Evolutionary conservation across 305 asterid genomes (phyloP).

Genomic region (Solanum hybrid): DNA sequence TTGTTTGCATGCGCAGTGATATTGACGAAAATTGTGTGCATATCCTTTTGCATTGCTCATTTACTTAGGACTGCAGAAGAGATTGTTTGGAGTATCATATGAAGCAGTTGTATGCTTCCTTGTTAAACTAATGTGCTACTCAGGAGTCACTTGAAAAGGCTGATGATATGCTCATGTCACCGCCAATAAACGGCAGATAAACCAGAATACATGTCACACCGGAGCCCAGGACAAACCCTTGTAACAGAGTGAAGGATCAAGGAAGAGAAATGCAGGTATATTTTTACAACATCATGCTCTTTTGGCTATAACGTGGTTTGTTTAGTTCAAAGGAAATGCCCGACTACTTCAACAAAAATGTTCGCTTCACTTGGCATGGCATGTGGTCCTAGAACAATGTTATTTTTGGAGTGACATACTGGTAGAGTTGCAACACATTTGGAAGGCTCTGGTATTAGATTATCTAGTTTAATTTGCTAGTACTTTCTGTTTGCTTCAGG

Average conservation of each 20-base stretch:
- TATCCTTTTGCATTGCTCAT: background rate
- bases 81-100: background rate
- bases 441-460: background rate
- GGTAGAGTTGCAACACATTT: background rate
- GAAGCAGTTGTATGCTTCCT: background rate
- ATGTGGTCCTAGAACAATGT: background rate
- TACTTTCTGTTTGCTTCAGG: background rate
- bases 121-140: background rate
- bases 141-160: background rate
- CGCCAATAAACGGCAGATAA: background rate
- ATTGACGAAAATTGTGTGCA: background rate
- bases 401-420: background rate
- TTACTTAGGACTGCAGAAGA: background rate
- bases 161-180: background rate
- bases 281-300: background rate
- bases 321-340: background rate
- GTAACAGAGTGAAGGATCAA: background rate
- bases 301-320: background rate
- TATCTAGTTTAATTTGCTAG: background rate
- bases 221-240: background rate
- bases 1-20: background rate
- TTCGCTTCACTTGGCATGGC: background rate
- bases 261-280: background rate
- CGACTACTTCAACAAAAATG: background rate
- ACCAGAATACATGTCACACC: background rate